Evolutionary conservation across 2,329 filamentous ascomycete genomes (phyloP), one percentile per base, ranked within the genome.

Genomic region (Aspergillaceae sp.): DNA sequence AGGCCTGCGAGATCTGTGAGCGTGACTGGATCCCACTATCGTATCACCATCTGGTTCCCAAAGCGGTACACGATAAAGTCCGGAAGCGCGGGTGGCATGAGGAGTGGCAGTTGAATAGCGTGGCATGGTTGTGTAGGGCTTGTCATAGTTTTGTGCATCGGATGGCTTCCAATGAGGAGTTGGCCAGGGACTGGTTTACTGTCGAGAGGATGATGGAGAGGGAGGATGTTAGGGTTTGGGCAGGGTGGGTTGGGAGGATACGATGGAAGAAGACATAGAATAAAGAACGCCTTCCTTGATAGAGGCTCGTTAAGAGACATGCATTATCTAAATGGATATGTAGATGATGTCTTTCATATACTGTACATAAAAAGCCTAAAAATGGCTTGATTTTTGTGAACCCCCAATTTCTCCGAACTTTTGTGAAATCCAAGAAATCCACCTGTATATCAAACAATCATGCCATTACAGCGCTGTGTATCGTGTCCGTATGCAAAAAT

Each of bases 41-140:
- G 1, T 94, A 92, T 62, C 88, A 94, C 61, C 88, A 94, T 68
- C 71, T 94, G 38, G 89, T 94, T 45, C 88, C 88, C n/a, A 77
- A 80, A 36, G 77, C 78, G 38, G 82, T 87, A 48, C 87, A 94
- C 65, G 81, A 77, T 5, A 87, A 88, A 61, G 86, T 79, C 3
- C 63, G 87, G 35, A 87, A 86, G 71, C 74, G 86, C 37, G 84
- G 84, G 1, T 94, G 87, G 87, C 86, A 90, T 69, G 76, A 77
- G 3, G 79, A 81, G 51, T 85, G 86, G 63, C 78, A 82, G 67
- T 63, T 94, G 64, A 80, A 86, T 57, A 88, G 82, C 60, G 88
- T 92, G 19, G 87, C 88, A 8, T 94, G 87, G 87, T 67, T 94
- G 54, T 94, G 88, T 66, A 75, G 87, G 42, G 84, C 87, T 2